Base-by-base conservation (phyloP, 345 rosid species). In the Excoecaria cochinchinensis region DNA sequence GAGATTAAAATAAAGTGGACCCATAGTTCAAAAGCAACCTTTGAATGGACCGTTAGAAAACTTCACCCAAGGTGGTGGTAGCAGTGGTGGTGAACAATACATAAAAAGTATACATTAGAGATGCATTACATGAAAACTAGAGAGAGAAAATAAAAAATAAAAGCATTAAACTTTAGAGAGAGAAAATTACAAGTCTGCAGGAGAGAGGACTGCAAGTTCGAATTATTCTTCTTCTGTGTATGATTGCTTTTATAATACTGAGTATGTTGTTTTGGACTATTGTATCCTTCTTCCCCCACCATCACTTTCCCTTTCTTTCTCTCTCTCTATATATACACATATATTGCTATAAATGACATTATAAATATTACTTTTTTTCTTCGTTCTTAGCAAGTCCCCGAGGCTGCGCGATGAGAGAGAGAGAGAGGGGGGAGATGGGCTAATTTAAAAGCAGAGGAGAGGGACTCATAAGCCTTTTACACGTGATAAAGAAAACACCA, bases 401-500 rank as follows among this genome's bases (percentile, higher is more conserved):
- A 81, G 87, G 91, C 82, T 84, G 86, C 87, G 69, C 76, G 76
- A 84, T 69, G 79, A 42, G 64, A 53, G 74, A 46, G 61, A 10
- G 69, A 39, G 40, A 61, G 6, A 82, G 65, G 63, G 63, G 9
- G 16, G 47, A 19, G 47, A 11, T 2, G 59, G 1, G 50, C 79
- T 25, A 64, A 31, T 52, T 64, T 40, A 47, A 72, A 77, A 78
- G 78, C 72, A 69, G 47, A 62, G 24, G 72, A 52, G 48, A 59
- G 13, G n/a, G 22, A 21, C 69, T 78, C 80, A 67, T 73, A 52
- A 76, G 82, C 74, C 89, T 85, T 89, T 91, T 86, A 89, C 99
- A 95, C 99, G 95, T 95, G 99, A 90, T 89, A 89, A 85, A 84
- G 95, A 90, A 90, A 85, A 78, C 97, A 83, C 88, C 83, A 85